Evolutionary conservation across 257 asterid species (phyloP), one percentile per base, ranked within the genome.

Genomic region (Thymus mandschuricus): DNA sequence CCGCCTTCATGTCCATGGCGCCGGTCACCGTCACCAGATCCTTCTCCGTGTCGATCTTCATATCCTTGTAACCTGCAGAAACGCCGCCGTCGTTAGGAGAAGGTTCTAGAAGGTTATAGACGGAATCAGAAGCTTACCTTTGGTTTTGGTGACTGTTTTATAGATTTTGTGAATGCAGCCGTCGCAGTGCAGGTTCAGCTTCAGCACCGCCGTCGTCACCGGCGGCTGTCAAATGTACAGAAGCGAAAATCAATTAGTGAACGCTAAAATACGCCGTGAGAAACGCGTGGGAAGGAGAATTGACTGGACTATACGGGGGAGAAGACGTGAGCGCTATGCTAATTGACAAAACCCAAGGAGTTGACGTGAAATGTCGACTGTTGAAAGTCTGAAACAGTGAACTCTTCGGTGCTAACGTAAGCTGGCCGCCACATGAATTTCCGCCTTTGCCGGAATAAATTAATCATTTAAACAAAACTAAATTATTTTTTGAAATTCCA

Each of bases 1-100:
- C 43, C 1, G 85, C 95, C 76, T 89, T 86, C 92, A 86, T 82
- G 76, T 91, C 98, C 73, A 93, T 85, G 63, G 97, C 76, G 38
- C 98, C 98, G 6, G 81, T 91, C 60, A 91, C 97, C 5, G 86
- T 91, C 33, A 93, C 86, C 76, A 80, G 74, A 28, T 91, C 96
- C 80, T 87, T 91, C 31, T 82, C 83, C 67, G 13, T 54, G 78
- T 93, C 96, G 5, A 93, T 52, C 60, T 81, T 81, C 74, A 93
- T 71, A 4, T 86, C 96, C 41, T 86, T 64, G 64, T 76, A 93
- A 1, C 98, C 97, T 93, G 79, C 28, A 60, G 65, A 55, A 55
- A 51, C 8, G 12, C 10, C 65, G 70, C 70, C 63, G 59, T 62
- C 11, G n/a, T 35, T 1, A 3, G 27, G 3, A 6, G 3, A 27